Evolutionary conservation across 1,139 yeast genomes (phyloP), one percentile per base, ranked within the genome.

Genomic region (Pichiaceae sp.): DNA sequence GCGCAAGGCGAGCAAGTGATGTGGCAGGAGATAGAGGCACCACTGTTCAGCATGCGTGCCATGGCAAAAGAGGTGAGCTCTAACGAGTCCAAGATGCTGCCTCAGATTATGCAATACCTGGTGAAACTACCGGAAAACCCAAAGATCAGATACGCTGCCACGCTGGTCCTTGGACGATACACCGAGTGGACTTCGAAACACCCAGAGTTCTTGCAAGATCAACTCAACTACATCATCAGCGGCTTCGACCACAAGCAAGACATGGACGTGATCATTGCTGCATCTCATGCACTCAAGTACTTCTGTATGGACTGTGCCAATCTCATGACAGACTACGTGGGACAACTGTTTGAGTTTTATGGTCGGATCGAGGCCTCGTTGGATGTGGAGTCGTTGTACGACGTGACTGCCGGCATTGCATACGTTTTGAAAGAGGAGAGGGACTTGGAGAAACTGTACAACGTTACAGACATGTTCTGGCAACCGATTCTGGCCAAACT

Each of bases 1-100:
- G 43, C 49, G 8, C 47, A 47, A 32, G 57, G 60, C 5, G 55
- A 56, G 35, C 50, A 57, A 4, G 59, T 57, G 16, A 53, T 46
- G 53, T 91, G 98, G 98, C 97, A 89, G 61, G 68, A 72, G 33
- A 66, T 87, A 40, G 99, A 93, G 61, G 95, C 96, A 1, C 83
- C 96, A 4, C 64, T 93, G 36, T 93, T 93, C 52, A 74, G 89
- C 23, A 70, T 91, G 71, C 75, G 98, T 49, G 81, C 95, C 1
- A 87, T 93, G 95, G 98, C 97, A 1, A 80, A 87, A 46, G 96
- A 84, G 55, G 86, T 93, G 12, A 74, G 85, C 4, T 58, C 69
- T 15, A 70, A 66, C 37, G 96, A 87, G 52, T 71, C 75, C 40
- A 68, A 67, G 29, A 72, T 83, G 4, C 62, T 91, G 45, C 96